phyloP scores from a whole-genome alignment of 257 asterid species.

The Nicotiana otophora region DNA sequence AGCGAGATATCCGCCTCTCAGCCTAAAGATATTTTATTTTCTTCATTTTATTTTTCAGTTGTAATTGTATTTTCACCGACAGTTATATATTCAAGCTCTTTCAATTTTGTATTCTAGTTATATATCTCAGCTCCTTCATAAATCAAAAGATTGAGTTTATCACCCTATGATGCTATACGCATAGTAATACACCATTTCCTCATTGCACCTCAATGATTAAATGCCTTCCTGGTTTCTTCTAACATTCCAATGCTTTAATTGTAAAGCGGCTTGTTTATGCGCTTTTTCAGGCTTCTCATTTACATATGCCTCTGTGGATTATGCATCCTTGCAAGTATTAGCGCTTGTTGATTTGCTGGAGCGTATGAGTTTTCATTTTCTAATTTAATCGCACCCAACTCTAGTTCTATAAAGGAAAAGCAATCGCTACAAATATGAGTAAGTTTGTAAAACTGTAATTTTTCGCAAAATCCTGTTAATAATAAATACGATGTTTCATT shows the following conservation, averaged over 20 bases:
- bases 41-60: too few species aligned
- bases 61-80: too few species aligned
- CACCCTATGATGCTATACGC: not conserved
- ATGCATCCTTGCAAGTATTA: not conserved
- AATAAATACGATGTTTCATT: too few species aligned
- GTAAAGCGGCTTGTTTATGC: not conserved
- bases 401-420: too few species aligned
- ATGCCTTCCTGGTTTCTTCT: not conserved
- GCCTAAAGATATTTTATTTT: too few species aligned
- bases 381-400: too few species aligned
- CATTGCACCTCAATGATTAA: not conserved
- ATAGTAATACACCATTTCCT: not conserved
- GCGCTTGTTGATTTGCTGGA: slow-evolving; percentile 3
- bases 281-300: not conserved
- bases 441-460: too few species aligned
- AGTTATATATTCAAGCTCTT: too few species aligned
- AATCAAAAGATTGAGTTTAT: not conserved
- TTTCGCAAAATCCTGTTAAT: too few species aligned
- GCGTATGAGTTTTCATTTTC: not conserved
- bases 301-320: not conserved
- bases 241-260: not conserved
- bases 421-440: too few species aligned
- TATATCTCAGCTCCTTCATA: not conserved
- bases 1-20: too few species aligned
- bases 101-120: not conserved